Base-by-base conservation (phyloP, 2,329 filamentous ascomycete species). In the Botrytis elliptica region DNA sequence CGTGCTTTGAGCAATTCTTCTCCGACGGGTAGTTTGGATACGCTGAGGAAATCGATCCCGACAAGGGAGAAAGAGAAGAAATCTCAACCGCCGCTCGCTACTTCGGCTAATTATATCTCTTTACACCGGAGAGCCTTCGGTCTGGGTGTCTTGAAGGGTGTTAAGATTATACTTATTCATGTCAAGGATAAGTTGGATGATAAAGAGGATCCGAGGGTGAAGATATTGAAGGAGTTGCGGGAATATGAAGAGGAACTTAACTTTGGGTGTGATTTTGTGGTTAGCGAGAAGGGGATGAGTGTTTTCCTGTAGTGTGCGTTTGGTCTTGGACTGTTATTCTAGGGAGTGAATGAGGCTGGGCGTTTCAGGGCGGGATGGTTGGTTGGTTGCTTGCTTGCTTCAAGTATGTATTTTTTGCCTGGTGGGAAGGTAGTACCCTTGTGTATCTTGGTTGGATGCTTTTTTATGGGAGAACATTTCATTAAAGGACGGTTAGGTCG, bases 161-260 rank as follows among this genome's bases (percentile, higher is more conserved):
- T 98, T 42, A 92, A 90, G 76, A 85, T 99, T 1, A 90, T 98
- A 68, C 89, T 98, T 72, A 98, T 98, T 55, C 96, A 99, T 81
- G 89, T 98, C 79, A 99, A 99, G 82, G 95, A 98, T 77, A 91
- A 88, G 36, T 84, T 98, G 72, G 85, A 86, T 14, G 94, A 97
- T 80, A 93, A 90, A 0, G 88, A 89, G 40, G 82, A 84, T 66
- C 89, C 87, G 2, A 88, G 85, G 52, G 89, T 93, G 5, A 86
- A 83, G 2, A 97, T 98, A 52, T 79, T 96, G 36, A 80, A 85
- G 74, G 89, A 98, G 81, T 82, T 98, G 68, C 81, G 83, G 29
- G 88, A 89, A 40, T 86, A 93, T 74, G 93, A 95, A 75, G 74
- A 77, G 36, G 62, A 76, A 38, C 75, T 74, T 22, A 70, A 87